These are phyloP conservation scores for Pulveroboletus ravenelii DNA, from an alignment of 768 basidiomycete species.

Conservation along the genomic window DNA sequence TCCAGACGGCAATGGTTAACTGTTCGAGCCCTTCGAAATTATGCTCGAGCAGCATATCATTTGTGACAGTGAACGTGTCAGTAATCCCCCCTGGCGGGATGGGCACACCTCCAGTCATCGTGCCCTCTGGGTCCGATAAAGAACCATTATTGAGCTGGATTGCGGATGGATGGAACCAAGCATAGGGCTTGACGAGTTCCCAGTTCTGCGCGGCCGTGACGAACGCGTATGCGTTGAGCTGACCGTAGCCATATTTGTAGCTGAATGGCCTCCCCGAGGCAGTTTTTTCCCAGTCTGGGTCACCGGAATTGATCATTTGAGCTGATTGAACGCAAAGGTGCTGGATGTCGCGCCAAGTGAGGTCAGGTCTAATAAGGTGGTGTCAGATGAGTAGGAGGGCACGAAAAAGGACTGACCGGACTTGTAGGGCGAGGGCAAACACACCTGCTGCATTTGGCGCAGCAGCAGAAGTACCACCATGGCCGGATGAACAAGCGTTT, in stretches of 20 bases:
- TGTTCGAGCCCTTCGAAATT: slow-evolving; percentile 93
- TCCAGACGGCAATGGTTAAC: slow-evolving; percentile 89
- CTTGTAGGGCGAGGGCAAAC: slow-evolving; percentile 84
- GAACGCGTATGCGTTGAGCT: slow-evolving; percentile 76
- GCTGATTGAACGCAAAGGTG: slow-evolving; percentile 79
- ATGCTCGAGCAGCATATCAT: slow-evolving; percentile 57
- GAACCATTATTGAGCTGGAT: slow-evolving; percentile 61
- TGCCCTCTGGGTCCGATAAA: slow-evolving; percentile 40
- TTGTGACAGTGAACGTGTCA: slow-evolving; percentile 61
- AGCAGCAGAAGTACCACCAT: slow-evolving; percentile 97
- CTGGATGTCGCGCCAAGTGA: slow-evolving; percentile 96
- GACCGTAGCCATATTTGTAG: slow-evolving; percentile 97
- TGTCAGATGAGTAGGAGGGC: slow-evolving; percentile 9
- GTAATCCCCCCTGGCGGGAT: slow-evolving; percentile 64
- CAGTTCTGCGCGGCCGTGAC: slow-evolving; percentile 78
- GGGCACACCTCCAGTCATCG: slow-evolving; percentile 58
- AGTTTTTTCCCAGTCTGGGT: slow-evolving; percentile 91
- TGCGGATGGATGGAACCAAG: slow-evolving; percentile 77
- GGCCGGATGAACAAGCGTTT: slow-evolving; percentile 70
- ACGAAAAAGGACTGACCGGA: slow-evolving; percentile 49
- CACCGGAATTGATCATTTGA: slow-evolving; percentile 74
- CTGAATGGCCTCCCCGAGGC: slow-evolving; percentile 49
- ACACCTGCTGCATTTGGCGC: slow-evolving; percentile 96
- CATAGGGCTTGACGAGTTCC: slow-evolving; percentile 89
- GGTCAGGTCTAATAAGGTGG: slow-evolving; percentile 62